Evolutionary conservation across 352 stramenopile species (phyloP).

Genomic region (Phytophthora nicotianae): DNA sequence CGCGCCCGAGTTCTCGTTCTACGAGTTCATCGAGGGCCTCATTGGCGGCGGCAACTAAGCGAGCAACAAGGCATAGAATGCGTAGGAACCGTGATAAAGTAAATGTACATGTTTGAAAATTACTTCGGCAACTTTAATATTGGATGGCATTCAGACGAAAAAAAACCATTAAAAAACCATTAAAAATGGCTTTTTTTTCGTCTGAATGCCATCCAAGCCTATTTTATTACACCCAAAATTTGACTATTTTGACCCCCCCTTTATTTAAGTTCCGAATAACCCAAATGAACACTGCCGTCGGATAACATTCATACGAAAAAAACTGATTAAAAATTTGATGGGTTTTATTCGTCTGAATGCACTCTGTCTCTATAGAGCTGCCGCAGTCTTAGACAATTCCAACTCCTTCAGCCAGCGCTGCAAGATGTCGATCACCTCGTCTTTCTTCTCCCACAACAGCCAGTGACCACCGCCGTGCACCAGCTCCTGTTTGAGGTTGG

Average conservation of each 20-base stretch:
- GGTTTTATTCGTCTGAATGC: too few species aligned
- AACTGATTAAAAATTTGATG: too few species aligned
- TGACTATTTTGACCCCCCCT: too few species aligned
- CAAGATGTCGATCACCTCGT: constrained; percentile 44
- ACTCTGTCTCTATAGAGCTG: constrained; percentile 11
- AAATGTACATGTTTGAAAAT: constrained; percentile 27
- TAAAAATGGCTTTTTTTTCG: too few species aligned
- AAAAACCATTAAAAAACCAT: too few species aligned
- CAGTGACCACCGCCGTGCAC: constrained; percentile 59
- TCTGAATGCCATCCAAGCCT: too few species aligned
- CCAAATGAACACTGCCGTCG: too few species aligned
- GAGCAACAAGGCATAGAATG: constrained; percentile 20
- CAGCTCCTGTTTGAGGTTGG: constrained; percentile 52
- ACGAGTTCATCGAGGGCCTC: constrained; percentile 83
- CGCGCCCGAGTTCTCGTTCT: constrained; percentile 85
- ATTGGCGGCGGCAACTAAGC: constrained; percentile 39
- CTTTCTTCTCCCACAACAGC: constrained; percentile 59
- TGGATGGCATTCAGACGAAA: too few species aligned
- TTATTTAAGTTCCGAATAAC: too few species aligned
- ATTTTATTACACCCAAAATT: too few species aligned
- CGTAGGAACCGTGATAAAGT: constrained; percentile 26
- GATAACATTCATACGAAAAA: too few species aligned
- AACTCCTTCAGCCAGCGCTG: constrained; percentile 40
- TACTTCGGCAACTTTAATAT: too few species aligned
- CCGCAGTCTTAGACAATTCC: constrained; percentile 8